Conservation (phyloP, 352 stramenopile genomes). For the Thalassiosira exigua region DNA sequence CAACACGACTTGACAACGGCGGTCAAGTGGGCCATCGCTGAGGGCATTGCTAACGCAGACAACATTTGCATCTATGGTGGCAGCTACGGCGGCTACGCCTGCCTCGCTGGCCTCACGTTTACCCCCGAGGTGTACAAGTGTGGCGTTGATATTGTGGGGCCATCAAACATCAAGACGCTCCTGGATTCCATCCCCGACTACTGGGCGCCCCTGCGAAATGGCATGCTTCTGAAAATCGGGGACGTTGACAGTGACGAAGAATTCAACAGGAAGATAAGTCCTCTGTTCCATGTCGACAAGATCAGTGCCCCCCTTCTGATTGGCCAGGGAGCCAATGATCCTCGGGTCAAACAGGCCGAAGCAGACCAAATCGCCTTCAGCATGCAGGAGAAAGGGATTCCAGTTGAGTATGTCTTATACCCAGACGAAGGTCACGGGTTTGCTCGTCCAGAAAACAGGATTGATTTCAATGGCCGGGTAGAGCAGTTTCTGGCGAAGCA, state of each 20-base stretch:
- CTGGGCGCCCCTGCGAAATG: conserved; percentile 67
- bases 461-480: conserved; percentile 81
- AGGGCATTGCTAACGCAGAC: conserved; percentile 80
- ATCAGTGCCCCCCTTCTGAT: conserved; percentile 87
- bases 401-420: conserved; percentile 88
- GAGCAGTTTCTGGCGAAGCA: conserved; percentile 51
- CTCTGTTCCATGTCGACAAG: conserved; percentile 85
- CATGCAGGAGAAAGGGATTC: conserved; percentile 83
- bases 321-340: conserved; percentile 87
- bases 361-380: conserved; percentile 86
- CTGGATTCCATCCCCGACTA: conserved; percentile 65
- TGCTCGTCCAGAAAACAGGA: conserved; percentile 79
- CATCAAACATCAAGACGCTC: conserved; percentile 71
- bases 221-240: conserved; percentile 69
- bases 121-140: conserved; percentile 87
- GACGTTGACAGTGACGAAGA: conserved; percentile 67
- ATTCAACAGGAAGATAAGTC: conserved; percentile 79
- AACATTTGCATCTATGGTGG: conserved; percentile 79
- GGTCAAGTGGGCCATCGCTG: conserved; percentile 79
- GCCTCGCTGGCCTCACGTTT: conserved; percentile 84
- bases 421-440: conserved; percentile 88
- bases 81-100: conserved; percentile 86
- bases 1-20: conserved; percentile 69
- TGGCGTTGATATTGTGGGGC: conserved; percentile 85
- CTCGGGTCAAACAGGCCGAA: conserved; percentile 84